A percentile compares a stretch with the other conserved stretches of the same genome.
phyloP scores from a whole-genome alignment of 148 eudicot species.

The Spergularia bocconei region DNA sequence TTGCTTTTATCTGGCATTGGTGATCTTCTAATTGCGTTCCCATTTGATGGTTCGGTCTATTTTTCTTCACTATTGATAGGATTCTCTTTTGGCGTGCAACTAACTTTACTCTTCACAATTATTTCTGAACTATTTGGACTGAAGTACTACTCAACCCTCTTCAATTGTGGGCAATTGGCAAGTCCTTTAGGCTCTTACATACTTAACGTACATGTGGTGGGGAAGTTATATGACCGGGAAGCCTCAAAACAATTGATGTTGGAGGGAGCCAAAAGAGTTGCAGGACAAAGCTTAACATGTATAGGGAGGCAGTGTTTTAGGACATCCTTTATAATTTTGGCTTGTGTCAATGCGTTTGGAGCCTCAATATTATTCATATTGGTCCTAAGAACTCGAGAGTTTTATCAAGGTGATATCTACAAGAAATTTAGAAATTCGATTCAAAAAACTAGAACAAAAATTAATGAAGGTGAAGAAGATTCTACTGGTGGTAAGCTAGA shows the following conservation, averaged over 20 bases:
- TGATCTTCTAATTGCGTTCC: constrained; percentile 36
- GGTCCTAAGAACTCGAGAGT: constrained; percentile 37
- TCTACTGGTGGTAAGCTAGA: too few relatives aligned
- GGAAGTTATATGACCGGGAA: constrained; percentile 35
- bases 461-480: too few relatives aligned
- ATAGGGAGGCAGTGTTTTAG: constrained; percentile 35
- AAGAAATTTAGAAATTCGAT: constrained; percentile 27
- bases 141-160: constrained; percentile 44
- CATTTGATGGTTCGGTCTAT: constrained; percentile 27
- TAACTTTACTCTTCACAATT: constrained; percentile 32
- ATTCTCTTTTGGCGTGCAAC: constrained; percentile 42
- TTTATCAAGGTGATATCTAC: constrained; percentile 42
- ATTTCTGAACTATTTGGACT: constrained; percentile 47
- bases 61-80: constrained; percentile 40
- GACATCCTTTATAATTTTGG: constrained; percentile 30
- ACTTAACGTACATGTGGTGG: constrained; percentile 34
- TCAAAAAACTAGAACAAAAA: too few relatives aligned
- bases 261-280: constrained; percentile 9
- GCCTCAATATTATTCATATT: constrained; percentile 22
- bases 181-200: constrained; percentile 43
- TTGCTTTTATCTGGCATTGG: constrained; percentile 30
- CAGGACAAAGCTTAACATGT: constrained; percentile 31
- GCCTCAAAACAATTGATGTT: constrained; percentile 25
- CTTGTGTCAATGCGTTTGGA: constrained; percentile 25
- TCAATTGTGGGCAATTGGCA: constrained; percentile 32